Evolutionary conservation across 495 filamentous ascomycete species (phyloP), one percentile per base, ranked within the genome.

Genomic region (Amniculicola lignicola): DNA sequence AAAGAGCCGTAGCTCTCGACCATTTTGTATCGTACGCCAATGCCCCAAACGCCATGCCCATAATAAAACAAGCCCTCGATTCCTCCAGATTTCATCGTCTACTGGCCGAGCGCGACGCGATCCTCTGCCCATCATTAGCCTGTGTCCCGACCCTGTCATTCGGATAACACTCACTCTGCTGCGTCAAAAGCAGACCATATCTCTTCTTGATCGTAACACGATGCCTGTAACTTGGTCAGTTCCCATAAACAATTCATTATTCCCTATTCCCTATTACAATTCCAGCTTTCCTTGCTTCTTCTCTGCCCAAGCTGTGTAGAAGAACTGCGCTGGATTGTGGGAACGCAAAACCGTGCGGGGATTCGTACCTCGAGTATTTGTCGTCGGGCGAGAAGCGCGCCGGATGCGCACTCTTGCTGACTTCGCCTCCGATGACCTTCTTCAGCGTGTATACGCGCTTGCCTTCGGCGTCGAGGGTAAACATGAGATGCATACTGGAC

Each of bases 301-400:
- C 28, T 68, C 42, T 27, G 16, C 18, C 38, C 38, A 41, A 10
- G 9, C 7, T 41, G 9, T 11, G 19, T 7, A 45, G 10, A 45
- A 11, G 19, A 9, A 45, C 21, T 45, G 9, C 37, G 7, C 6
- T 10, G 11, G 7, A 10, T n/a, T 40, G 11, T 40, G 37, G 11
- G 37, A 10, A 16, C 5, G 5, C 5, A 16, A 5, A 18, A 6
- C 11, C 12, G 36, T 22, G 14, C 14, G 5, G 15, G 4, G 19
- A 21, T 2, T 61, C 79, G 51, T 71, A 87, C 84, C 82, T 83
- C 61, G 91, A 96, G 76, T 92, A 95, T 76, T 93, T 94, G 77
- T 98, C 93, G 75, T 98, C 93, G 54, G 93, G 93, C 29, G 89
- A 93, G 78, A 96, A 98, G 56, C 94, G 79, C 39, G 94, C 94